Conservation (phyloP, 331 rosid species). For the Quercus phellos region DNA sequence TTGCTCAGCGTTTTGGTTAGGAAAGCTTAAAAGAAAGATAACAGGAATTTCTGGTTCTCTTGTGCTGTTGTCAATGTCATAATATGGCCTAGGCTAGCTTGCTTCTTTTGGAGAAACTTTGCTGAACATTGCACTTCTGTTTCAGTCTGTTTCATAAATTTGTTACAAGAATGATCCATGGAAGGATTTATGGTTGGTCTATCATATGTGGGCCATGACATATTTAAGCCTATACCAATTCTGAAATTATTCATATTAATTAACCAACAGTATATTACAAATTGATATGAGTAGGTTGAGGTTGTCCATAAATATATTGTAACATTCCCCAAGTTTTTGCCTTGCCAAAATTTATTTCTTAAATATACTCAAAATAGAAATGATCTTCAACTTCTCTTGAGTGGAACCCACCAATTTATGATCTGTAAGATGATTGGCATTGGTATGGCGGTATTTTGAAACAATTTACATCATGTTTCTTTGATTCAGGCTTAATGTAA, state of each 20-base stretch:
- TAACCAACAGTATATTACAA: too few species aligned
- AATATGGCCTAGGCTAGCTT: constrained; percentile 24
- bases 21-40: constrained; percentile 46
- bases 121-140: constrained; percentile 16
- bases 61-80: constrained; percentile 36
- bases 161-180: constrained; percentile 12
- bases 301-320: neutral
- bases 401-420: neutral
- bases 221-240: neutral
- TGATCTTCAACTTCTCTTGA: too few species aligned
- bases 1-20: constrained; percentile 18
- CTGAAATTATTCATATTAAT: too few species aligned
- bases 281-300: too few species aligned
- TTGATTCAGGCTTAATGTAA: neutral
- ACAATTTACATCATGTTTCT: neutral
- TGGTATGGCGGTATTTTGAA: neutral
- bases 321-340: neutral
- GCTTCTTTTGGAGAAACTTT: constrained; percentile 48
- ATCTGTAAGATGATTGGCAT: neutral
- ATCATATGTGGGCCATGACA: neutral
- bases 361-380: neutral
- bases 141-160: constrained; percentile 18
- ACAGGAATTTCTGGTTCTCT: constrained; percentile 24
- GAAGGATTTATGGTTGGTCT: constrained; percentile 1
- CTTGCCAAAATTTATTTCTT: neutral